A percentile compares a stretch with the other conserved stretches of the same genome.
phyloP scores from a whole-genome alignment of 306 rosid genomes.

The Cicer judaicum region DNA sequence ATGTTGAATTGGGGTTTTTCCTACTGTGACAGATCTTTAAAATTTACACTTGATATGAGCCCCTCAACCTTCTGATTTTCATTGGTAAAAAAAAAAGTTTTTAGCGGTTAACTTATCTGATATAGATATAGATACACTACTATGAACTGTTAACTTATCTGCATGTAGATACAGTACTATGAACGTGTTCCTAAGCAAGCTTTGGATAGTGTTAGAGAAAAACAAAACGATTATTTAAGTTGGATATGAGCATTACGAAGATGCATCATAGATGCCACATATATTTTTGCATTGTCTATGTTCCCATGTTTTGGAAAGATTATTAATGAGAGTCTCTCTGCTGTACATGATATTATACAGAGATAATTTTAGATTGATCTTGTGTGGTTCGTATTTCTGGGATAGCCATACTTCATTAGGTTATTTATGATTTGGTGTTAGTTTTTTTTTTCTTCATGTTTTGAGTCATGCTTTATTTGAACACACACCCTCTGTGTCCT shows the following conservation, averaged over 20 bases:
- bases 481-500: not conserved
- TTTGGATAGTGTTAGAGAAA: constrained; percentile 18
- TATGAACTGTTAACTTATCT: not conserved
- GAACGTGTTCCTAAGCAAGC: not conserved
- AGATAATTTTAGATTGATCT: constrained; percentile 6
- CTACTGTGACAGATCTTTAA: no score
- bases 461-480: not conserved
- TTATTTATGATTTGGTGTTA: constrained; percentile 34
- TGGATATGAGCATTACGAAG: constrained; percentile 20
- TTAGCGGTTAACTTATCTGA: not conserved
- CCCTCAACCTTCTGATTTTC: no score
- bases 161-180: not conserved
- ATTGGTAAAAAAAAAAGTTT: no score
- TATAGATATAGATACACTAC: no score
- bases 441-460: not conserved
- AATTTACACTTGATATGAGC: no score
- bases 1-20: no score
- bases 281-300: not conserved
- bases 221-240: not conserved
- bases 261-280: not conserved
- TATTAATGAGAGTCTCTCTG: not conserved
- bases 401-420: not conserved
- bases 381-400: constrained; percentile 7
- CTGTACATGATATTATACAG: not conserved
- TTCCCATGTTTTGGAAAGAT: constrained; percentile 1